Conservation (phyloP, 371 early-diverging fungal species). For the Mucor lusitanicus region DNA sequence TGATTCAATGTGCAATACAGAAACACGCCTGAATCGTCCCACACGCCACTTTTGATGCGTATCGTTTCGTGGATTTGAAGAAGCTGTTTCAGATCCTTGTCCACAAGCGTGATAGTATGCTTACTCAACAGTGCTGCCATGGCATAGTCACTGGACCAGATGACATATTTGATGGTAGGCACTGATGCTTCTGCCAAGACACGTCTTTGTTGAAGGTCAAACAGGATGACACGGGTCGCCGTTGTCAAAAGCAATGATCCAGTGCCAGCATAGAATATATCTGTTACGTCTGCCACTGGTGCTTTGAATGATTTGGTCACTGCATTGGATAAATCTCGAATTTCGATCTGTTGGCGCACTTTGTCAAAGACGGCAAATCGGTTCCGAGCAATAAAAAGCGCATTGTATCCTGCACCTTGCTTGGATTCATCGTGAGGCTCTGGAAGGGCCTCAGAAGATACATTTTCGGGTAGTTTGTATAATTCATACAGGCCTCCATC, state of each 20-base stretch:
- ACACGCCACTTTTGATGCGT: background rate
- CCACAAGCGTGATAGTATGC: background rate
- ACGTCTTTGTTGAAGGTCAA: background rate
- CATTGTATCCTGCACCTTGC: slow-evolving; percentile 78
- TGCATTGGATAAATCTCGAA: slow-evolving; percentile 56
- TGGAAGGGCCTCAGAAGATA: slow-evolving; percentile 42
- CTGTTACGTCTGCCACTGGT: background rate
- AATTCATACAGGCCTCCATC: slow-evolving; percentile 92
- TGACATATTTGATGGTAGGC: background rate
- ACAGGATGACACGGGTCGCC: background rate
- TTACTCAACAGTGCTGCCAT: background rate
- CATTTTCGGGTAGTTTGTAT: slow-evolving; percentile 76
- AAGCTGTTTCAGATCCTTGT: background rate
- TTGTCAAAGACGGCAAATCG: background rate
- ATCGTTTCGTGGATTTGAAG: background rate
- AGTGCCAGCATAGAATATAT: background rate
- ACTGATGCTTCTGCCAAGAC: background rate
- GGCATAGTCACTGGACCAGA: slow-evolving; percentile 63
- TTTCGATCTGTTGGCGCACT: background rate
- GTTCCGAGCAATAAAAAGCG: slow-evolving; percentile 32
- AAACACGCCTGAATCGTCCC: background rate
- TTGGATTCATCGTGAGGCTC: slow-evolving; percentile 68
- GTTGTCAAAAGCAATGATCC: background rate
- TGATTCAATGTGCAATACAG: background rate
- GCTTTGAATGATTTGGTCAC: background rate